Evolutionary conservation across 176 grass and related monocot genomes (phyloP).

Genomic region (Paspalum vaginatum): DNA sequence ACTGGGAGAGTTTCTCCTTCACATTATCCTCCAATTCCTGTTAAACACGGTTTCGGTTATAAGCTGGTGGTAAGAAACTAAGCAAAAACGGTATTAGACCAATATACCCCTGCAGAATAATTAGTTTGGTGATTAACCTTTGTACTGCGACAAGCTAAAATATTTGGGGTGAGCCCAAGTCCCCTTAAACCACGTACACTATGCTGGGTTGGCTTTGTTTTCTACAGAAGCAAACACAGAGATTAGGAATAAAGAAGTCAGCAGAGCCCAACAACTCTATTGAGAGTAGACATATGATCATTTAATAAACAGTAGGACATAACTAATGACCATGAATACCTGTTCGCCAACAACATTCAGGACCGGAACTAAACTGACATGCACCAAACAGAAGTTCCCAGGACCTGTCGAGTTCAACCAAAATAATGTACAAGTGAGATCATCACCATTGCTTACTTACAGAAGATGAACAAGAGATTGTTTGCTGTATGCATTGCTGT

Average conservation of each 20-base stretch:
- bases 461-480: constrained; percentile 14
- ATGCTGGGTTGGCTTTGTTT: constrained; percentile 92
- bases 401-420: constrained; percentile 52
- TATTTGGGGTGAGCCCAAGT: constrained; percentile 79
- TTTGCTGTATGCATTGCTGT: no score
- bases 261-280: neutral
- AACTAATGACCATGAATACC: constrained; percentile 45
- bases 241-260: neutral
- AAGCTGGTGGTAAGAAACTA: constrained; percentile 4
- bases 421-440: constrained; percentile 32
- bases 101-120: constrained; percentile 3
- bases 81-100: constrained; percentile 16
- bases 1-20: constrained; percentile 84
- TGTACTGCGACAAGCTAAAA: constrained; percentile 78
- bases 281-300: neutral
- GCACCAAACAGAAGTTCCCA: constrained; percentile 80
- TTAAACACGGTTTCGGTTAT: constrained; percentile 24
- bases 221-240: constrained; percentile 47
- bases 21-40: constrained; percentile 71
- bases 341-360: constrained; percentile 87
- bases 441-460: neutral
- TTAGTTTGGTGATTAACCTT: constrained; percentile 45
- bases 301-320: neutral
- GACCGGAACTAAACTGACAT: constrained; percentile 91
- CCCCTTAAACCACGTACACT: constrained; percentile 78